phyloP scores from a whole-genome alignment of 495 filamentous ascomycete genomes.

The Neurospora hispaniola region DNA sequence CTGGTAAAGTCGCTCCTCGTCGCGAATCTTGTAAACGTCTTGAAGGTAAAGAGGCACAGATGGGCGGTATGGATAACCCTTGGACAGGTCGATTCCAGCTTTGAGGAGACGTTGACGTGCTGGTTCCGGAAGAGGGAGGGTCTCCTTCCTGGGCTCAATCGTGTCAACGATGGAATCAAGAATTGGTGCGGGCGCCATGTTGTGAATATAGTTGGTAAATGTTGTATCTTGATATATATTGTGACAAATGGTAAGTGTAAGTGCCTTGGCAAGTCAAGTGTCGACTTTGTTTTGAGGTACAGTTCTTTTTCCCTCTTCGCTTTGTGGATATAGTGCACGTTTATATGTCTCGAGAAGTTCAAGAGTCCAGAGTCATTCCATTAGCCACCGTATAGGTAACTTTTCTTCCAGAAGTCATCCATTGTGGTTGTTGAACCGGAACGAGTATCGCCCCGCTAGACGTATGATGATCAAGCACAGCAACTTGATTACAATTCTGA shows the following conservation, averaged over 20 bases:
- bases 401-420: background rate
- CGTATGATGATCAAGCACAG: slow-evolving; percentile 4
- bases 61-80: slow-evolving; percentile 59
- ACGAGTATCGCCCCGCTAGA: background rate
- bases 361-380: background rate
- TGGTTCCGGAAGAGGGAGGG: slow-evolving; percentile 43
- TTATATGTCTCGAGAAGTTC: background rate
- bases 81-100: slow-evolving; percentile 51
- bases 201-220: background rate
- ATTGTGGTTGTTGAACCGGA: background rate
- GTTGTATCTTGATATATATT: background rate
- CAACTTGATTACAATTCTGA: background rate
- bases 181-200: slow-evolving; percentile 41
- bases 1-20: slow-evolving; percentile 44
- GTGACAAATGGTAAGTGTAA: background rate
- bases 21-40: slow-evolving; percentile 53
- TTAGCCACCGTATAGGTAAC: background rate
- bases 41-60: slow-evolving; percentile 53
- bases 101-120: slow-evolving; percentile 48
- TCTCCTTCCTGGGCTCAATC: slow-evolving; percentile 50
- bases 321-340: background rate
- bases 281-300: background rate
- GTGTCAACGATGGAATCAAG: slow-evolving; percentile 50
- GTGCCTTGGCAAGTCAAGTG: background rate
- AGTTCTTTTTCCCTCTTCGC: background rate